phyloP scores from a whole-genome alignment of 305 asterid species.

The Solanum aculeatissimum region DNA sequence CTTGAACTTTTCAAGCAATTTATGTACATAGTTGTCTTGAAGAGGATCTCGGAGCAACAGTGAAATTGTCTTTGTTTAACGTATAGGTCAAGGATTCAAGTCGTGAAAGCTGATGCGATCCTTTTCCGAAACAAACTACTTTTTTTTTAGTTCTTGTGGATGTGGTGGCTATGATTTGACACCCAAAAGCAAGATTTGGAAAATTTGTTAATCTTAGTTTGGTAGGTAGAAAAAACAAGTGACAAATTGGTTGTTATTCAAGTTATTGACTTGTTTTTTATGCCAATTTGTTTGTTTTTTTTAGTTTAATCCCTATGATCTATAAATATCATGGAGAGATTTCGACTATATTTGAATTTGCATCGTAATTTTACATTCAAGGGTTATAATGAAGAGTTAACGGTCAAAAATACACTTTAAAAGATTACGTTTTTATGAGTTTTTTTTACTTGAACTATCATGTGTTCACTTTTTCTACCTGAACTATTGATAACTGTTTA shows the following conservation, averaged over 20 bases:
- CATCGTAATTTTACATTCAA: not conserved
- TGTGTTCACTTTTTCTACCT: too few relatives aligned
- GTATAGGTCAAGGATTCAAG: not conserved
- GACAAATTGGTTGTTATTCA: conserved; percentile 1
- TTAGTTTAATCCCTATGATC: not conserved
- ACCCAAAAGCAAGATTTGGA: conserved; percentile 2
- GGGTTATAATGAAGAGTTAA: too few relatives aligned
- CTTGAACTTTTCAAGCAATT: not conserved
- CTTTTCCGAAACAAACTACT: not conserved
- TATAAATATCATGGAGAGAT: not conserved
- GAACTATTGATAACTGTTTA: too few relatives aligned
- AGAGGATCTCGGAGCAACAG: not conserved
- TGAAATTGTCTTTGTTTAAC: not conserved
- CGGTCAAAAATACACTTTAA: too few relatives aligned
- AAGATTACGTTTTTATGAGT: too few relatives aligned
- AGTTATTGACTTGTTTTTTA: not conserved
- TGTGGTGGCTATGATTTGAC: conserved; percentile 4
- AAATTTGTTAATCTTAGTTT: not conserved
- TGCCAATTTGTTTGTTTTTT: not conserved
- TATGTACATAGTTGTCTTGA: not conserved
- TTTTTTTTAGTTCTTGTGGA: not conserved
- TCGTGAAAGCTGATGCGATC: not conserved
- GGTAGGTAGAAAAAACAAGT: not conserved
- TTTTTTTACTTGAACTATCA: too few relatives aligned
- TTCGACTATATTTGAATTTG: not conserved